These are phyloP conservation scores for Albugo candida DNA, from an alignment of 352 stramenopile genomes.

Conservation along the genomic window DNA sequence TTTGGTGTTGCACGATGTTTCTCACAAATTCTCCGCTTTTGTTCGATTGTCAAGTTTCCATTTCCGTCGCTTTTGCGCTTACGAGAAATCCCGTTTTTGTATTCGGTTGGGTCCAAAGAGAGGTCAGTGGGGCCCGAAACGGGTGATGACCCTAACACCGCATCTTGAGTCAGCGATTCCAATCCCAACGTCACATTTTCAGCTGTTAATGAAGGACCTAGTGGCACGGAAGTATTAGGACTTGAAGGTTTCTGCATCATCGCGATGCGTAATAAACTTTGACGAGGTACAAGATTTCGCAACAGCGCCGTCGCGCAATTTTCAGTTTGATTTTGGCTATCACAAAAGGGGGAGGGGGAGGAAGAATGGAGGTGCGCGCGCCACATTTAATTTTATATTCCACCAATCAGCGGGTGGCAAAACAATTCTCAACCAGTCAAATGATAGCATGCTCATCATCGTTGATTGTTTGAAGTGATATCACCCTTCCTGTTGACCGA, in stretches of 20 bases:
- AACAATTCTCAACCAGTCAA: too few species aligned
- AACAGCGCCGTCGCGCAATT: too few species aligned
- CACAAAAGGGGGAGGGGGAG: too few species aligned
- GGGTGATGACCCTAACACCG: conserved; percentile 2
- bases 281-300: too few species aligned
- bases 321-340: too few species aligned
- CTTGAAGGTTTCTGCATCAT: conserved; percentile 60
- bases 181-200: conserved; percentile 4
- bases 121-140: background rate
- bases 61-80: conserved; percentile 32
- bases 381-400: too few species aligned
- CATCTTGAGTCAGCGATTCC: conserved; percentile 1
- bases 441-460: too few species aligned
- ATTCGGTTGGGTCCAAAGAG: background rate
- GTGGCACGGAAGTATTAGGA: conserved; percentile 38
- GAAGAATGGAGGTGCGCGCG: too few species aligned
- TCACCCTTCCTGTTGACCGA: too few species aligned
- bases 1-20: conserved; percentile 72
- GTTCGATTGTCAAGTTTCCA: conserved; percentile 71
- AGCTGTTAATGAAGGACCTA: background rate
- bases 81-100: conserved; percentile 12
- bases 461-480: too few species aligned
- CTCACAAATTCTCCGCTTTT: conserved; percentile 77
- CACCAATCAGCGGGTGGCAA: too few species aligned
- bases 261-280: background rate